Conservation (phyloP, 2,329 filamentous ascomycete species). For the Alternaria triticimaculans region DNA sequence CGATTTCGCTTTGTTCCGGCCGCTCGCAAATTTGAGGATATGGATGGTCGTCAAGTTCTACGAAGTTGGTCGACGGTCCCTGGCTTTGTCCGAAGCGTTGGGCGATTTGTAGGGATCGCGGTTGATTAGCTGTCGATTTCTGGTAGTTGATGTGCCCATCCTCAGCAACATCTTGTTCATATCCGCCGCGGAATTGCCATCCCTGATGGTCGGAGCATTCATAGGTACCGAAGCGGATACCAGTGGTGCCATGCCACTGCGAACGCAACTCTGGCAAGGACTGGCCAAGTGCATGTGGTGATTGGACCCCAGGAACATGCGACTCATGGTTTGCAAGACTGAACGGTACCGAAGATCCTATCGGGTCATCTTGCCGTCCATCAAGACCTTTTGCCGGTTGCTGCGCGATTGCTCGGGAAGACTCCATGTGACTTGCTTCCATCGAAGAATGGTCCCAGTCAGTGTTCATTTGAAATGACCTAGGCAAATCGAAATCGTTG, state of each 20-base stretch:
- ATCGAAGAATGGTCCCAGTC: not conserved
- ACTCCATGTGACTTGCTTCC: not conserved
- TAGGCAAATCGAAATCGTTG: not conserved
- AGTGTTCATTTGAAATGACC: too few relatives aligned
- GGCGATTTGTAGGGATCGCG: too few relatives aligned
- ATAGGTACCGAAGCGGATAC: not conserved
- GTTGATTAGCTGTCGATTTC: not conserved
- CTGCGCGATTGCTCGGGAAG: not conserved
- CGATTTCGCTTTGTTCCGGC: fast-evolving
- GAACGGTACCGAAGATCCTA: not conserved
- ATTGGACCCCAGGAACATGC: not conserved
- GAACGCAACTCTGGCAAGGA: not conserved
- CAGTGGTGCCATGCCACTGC: not conserved
- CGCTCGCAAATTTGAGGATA: not conserved
- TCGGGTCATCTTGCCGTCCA: fast-evolving
- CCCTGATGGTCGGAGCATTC: not conserved
- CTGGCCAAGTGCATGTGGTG: not conserved
- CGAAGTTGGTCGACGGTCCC: not conserved
- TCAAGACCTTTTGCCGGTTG: not conserved
- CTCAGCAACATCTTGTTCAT: not conserved
- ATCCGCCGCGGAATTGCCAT: not conserved
- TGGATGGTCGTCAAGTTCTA: not conserved
- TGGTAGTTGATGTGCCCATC: not conserved
- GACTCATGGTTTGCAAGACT: not conserved
- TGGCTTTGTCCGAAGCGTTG: not conserved